These are phyloP conservation scores for Phytophthora pseudosyringae DNA, from an alignment of 352 stramenopile genomes.

Conservation along the genomic window DNA sequence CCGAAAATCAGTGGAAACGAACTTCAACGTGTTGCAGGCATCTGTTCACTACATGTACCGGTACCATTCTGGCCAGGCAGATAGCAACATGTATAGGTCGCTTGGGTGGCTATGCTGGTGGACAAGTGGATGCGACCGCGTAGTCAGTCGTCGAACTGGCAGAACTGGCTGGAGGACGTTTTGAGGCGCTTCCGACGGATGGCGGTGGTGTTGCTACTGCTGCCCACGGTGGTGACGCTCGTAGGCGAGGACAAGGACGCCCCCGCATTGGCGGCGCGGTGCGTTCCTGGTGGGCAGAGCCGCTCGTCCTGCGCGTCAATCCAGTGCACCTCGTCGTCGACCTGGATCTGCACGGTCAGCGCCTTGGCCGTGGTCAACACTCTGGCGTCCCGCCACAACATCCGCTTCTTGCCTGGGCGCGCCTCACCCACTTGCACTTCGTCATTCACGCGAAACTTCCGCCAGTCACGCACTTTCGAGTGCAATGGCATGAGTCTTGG, in stretches of 20 bases:
- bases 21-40: conserved; percentile 28
- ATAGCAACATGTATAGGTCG: background rate
- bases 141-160: conserved; percentile 23
- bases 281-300: conserved; percentile 62
- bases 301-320: conserved; percentile 71
- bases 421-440: conserved; percentile 53
- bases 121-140: background rate
- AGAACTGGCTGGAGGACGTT: conserved; percentile 18
- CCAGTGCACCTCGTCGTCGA: conserved; percentile 54
- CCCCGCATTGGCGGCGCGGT: conserved; percentile 46
- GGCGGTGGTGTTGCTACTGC: conserved; percentile 12
- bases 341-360: conserved; percentile 50
- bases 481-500: conserved; percentile 92
- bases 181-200: conserved; percentile 31
- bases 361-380: conserved; percentile 37
- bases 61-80: too few relatives aligned
- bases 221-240: conserved; percentile 11
- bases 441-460: conserved; percentile 60
- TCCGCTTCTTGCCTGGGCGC: conserved; percentile 42
- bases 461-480: conserved; percentile 77
- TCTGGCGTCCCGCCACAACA: conserved; percentile 59
- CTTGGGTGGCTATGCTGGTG: background rate
- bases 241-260: conserved; percentile 16
- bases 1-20: conserved; percentile 7
- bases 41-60: background rate